Evolutionary conservation across 1,139 yeast species (phyloP).

Genomic region (Martiniozyma asiatica): DNA sequence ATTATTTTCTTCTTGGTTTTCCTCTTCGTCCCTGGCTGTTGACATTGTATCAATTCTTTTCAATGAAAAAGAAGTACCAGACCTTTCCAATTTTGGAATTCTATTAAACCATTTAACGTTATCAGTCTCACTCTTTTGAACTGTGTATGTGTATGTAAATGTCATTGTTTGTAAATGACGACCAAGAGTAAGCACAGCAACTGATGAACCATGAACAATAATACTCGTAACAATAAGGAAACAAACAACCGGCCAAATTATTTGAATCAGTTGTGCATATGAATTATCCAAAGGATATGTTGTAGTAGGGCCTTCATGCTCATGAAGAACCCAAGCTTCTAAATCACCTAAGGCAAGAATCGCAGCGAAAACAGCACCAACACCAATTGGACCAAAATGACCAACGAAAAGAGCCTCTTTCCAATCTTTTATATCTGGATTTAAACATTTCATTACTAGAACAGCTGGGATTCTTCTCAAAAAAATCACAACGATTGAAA

Average conservation of each 20-base stretch:
- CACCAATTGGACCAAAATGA: slow-evolving; percentile 97
- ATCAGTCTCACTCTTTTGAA: slow-evolving; percentile 35
- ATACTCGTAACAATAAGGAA: slow-evolving; percentile 81
- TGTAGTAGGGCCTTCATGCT: slow-evolving; percentile 43
- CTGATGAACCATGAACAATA: slow-evolving; percentile 91
- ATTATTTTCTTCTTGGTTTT: slow-evolving; percentile 9
- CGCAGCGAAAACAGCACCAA: slow-evolving; percentile 89
- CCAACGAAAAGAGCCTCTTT: slow-evolving; percentile 93
- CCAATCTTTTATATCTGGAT: slow-evolving; percentile 93
- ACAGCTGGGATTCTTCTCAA: slow-evolving; percentile 86
- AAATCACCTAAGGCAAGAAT: slow-evolving; percentile 73
- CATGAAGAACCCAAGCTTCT: slow-evolving; percentile 36
- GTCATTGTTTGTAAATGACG: slow-evolving; percentile 86
- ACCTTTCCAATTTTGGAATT: slow-evolving; percentile 58
- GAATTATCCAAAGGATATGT: slow-evolving; percentile 44
- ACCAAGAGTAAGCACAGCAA: slow-evolving; percentile 78
- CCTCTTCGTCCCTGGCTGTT: slow-evolving; percentile 16
- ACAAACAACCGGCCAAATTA: slow-evolving; percentile 84
- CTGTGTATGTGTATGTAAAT: slow-evolving; percentile 79
- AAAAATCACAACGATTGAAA: slow-evolving; percentile 75
- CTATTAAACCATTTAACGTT: slow-evolving; percentile 75
- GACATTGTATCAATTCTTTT: slow-evolving; percentile 66
- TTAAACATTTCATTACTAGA: slow-evolving; percentile 59
- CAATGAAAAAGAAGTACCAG: slow-evolving; percentile 66
- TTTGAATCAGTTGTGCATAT: slow-evolving; percentile 58